A percentile compares a stretch with the other conserved stretches of the same genome.
These are phyloP conservation scores for Fusarium protoensiforme DNA, from an alignment of 2,329 filamentous ascomycete genomes.

Conservation along the genomic window DNA sequence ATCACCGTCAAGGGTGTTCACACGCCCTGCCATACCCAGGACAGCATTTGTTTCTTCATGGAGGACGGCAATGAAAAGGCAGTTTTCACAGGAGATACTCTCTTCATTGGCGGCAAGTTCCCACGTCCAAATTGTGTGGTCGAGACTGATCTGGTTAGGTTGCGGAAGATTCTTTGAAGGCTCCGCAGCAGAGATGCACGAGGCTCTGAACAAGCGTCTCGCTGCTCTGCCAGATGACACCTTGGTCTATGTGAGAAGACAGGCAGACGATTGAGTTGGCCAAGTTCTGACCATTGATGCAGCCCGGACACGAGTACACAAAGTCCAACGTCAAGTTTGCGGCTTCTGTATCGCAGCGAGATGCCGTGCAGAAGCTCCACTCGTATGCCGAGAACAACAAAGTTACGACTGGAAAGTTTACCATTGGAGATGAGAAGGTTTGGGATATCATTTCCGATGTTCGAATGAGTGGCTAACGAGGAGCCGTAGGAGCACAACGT, in stretches of 20 bases:
- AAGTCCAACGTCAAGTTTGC: constrained; percentile 94
- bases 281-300: constrained; percentile 12
- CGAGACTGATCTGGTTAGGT: constrained; percentile 59
- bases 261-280: background rate
- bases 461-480: background rate
- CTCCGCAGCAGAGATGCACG: constrained; percentile 89
- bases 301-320: constrained; percentile 99
- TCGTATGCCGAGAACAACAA: constrained; percentile 81
- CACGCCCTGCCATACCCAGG: constrained; percentile 97
- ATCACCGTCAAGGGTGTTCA: constrained; percentile 90
- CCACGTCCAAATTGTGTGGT: background rate
- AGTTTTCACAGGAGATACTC: constrained; percentile 95
- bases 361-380: constrained; percentile 80
- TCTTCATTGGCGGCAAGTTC: constrained; percentile 85
- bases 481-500: constrained; percentile 84
- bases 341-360: constrained; percentile 77
- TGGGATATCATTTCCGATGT: constrained; percentile 4
- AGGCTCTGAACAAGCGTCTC: constrained; percentile 87
- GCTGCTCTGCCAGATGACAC: constrained; percentile 88
- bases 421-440: constrained; percentile 97
- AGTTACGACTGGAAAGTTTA: constrained; percentile 95
- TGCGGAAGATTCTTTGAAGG: constrained; percentile 98
- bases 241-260: constrained; percentile 79
- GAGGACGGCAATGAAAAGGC: constrained; percentile 80
- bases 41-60: constrained; percentile 96